Evolutionary conservation across 78 protist species (phyloP).

Genomic region (Acrasis kona): DNA sequence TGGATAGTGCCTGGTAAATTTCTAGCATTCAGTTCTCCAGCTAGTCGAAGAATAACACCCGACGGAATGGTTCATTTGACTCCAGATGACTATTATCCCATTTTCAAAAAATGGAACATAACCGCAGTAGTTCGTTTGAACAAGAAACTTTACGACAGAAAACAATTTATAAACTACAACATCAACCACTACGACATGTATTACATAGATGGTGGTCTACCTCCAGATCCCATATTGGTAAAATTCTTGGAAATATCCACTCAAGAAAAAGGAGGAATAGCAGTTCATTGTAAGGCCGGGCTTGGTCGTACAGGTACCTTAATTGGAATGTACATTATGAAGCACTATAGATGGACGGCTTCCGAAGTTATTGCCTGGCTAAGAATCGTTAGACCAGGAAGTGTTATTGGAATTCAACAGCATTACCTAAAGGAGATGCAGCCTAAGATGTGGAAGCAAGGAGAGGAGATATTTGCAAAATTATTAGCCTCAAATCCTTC

Average conservation of each 20-base stretch:
- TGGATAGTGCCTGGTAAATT: slow-evolving; percentile 73
- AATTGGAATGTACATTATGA: slow-evolving; percentile 62
- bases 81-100: slow-evolving; percentile 38
- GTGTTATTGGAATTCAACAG: slow-evolving; percentile 85
- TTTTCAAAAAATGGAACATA: slow-evolving; percentile 33
- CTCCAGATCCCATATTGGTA: slow-evolving; percentile 37
- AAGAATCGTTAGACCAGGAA: slow-evolving; percentile 74
- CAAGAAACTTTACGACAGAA: slow-evolving; percentile 36
- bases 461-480: not conserved
- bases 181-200: slow-evolving; percentile 58
- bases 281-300: slow-evolving; percentile 62
- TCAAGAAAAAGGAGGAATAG: not conserved
- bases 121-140: slow-evolving; percentile 65
- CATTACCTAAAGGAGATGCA: slow-evolving; percentile 27
- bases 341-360: slow-evolving; percentile 54
- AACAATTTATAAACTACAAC: slow-evolving; percentile 19
- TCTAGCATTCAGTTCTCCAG: slow-evolving; percentile 50
- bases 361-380: slow-evolving; percentile 58
- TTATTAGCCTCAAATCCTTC: no score
- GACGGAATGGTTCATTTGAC: slow-evolving; percentile 2
- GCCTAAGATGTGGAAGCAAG: not conserved
- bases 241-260: slow-evolving; percentile 44
- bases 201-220: slow-evolving; percentile 66
- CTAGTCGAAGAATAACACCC: not conserved
- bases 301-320: slow-evolving; percentile 75